These are phyloP conservation scores for Aspergillus aculeatus DNA, from an alignment of 2,329 filamentous ascomycete species.

Conservation along the genomic window DNA sequence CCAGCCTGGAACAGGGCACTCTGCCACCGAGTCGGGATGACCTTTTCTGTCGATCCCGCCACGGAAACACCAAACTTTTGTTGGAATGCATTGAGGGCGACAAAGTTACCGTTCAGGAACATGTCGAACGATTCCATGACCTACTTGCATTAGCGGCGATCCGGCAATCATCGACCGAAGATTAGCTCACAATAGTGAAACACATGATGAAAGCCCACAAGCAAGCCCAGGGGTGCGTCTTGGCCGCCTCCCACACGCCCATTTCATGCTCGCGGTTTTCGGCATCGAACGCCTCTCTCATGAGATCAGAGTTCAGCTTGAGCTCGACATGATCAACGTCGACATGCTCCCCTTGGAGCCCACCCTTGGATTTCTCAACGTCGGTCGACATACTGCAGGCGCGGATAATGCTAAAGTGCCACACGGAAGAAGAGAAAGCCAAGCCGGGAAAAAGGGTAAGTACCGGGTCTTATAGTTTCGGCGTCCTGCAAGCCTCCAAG, in stretches of 20 bases:
- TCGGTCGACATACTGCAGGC: constrained; percentile 3
- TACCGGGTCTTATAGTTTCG: not conserved
- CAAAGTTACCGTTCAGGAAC: constrained; percentile 50
- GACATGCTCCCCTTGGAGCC: not conserved
- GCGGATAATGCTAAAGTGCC: not conserved
- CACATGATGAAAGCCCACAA: constrained; percentile 53
- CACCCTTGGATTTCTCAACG: not conserved
- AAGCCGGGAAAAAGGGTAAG: not conserved
- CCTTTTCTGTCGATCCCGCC: constrained; percentile 9
- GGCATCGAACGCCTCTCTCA: constrained; percentile 44
- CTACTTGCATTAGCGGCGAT: constrained; percentile 23
- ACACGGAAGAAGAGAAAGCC: not conserved
- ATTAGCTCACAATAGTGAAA: constrained; percentile 48
- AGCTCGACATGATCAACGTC: constrained; percentile 37
- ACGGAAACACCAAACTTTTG: constrained; percentile 37
- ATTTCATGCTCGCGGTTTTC: constrained; percentile 48
- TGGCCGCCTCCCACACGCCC: constrained; percentile 40
- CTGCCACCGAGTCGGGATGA: constrained; percentile 50
- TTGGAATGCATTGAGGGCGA: constrained; percentile 44
- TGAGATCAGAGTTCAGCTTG: constrained; percentile 37
- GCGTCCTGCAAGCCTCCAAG: not conserved
- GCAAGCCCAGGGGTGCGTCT: constrained; percentile 46
- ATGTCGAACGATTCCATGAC: constrained; percentile 54
- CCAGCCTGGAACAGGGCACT: constrained; percentile 57
- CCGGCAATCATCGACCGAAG: not conserved